A percentile compares a stretch with the other conserved stretches of the same genome.
These are phyloP conservation scores for Russula sp. DNA, from an alignment of 768 basidiomycete genomes.

Conservation along the genomic window DNA sequence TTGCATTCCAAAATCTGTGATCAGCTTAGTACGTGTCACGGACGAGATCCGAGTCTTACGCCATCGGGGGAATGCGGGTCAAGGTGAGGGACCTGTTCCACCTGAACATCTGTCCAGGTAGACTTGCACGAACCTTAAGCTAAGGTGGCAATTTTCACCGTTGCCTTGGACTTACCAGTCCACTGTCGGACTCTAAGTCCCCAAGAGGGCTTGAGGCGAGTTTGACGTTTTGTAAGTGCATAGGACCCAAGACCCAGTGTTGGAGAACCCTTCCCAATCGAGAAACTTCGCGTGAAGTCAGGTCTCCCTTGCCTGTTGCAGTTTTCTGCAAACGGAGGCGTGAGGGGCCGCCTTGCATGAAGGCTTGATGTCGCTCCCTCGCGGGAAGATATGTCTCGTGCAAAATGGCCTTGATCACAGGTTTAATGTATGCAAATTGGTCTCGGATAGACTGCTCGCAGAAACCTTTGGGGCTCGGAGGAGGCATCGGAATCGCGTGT, in stretches of 20 bases:
- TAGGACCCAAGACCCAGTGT: conserved; percentile 28
- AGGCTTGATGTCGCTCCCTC: conserved; percentile 39
- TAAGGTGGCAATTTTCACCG: neutral
- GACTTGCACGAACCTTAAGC: conserved; percentile 4
- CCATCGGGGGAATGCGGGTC: neutral
- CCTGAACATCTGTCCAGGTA: conserved; percentile 4
- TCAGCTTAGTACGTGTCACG: neutral
- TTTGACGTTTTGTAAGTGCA: conserved; percentile 2
- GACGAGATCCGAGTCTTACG: neutral
- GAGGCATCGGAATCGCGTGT: conserved; percentile 37
- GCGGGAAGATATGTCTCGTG: conserved; percentile 50
- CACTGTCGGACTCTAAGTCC: conserved; percentile 8
- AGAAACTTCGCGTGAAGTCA: conserved; percentile 34
- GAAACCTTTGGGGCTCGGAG: conserved; percentile 40
- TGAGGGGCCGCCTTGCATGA: conserved; percentile 50
- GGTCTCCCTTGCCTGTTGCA: conserved; percentile 32
- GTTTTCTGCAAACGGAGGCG: conserved; percentile 34
- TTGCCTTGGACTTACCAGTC: conserved; percentile 3
- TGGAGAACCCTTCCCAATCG: conserved; percentile 30
- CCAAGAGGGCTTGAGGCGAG: neutral
- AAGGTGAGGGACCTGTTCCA: neutral
- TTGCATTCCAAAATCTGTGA: neutral
- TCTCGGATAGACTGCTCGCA: conserved; percentile 40
- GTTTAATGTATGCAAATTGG: conserved; percentile 62
- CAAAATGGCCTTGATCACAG: conserved; percentile 53